Base-by-base conservation (phyloP, 129 eudicot genomes). In the Chrysanthemum lavandulifolium region DNA sequence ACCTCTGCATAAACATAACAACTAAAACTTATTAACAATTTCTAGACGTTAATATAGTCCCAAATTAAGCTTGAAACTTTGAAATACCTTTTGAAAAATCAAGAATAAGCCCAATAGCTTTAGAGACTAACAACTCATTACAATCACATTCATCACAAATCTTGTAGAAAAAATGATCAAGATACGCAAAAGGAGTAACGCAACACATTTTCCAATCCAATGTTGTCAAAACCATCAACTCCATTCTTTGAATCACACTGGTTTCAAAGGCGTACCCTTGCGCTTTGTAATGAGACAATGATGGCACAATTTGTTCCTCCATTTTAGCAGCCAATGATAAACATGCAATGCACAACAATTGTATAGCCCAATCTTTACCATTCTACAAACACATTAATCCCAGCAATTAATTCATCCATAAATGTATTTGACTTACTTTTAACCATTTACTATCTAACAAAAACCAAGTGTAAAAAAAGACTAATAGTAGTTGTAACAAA, bases 321-420 rank as follows among this genome's bases (percentile, higher is more conserved):
- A 91, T 84, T 61, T 91, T 91, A 15, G 90, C 90, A 62, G 97
- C 97, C 79, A 91, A 48, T 3, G 96, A 88, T 76, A 91, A 80
- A 62, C 97, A 88, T 36, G 95, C 97, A 64, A 91, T 78, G 27
- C 96, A 81, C 45, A 84, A 31, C 75, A 91, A 82, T 51, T 78
- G 77, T 52, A 84, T 36, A 19, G 85, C 86, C 97, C 97, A 91
- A 15, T 45, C 58, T 75, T 86, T 73, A 67, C 63, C 82, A 58
- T 33, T 67, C 92, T 92, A 74, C 57, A 11, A 66, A 71, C 54
- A 83, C 33, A 19, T 82, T 67, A 56, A 5, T 49, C 60, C 49
- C 14, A 47, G 56, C 47, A 62, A 33, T n/a, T 36, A 51, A 64
- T 18, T 7, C 33, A 50, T 27, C 43, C 69, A 8, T 7, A 40